phyloP scores from a whole-genome alignment of 2,329 filamentous ascomycete genomes.

The Penicillium polonicum region DNA sequence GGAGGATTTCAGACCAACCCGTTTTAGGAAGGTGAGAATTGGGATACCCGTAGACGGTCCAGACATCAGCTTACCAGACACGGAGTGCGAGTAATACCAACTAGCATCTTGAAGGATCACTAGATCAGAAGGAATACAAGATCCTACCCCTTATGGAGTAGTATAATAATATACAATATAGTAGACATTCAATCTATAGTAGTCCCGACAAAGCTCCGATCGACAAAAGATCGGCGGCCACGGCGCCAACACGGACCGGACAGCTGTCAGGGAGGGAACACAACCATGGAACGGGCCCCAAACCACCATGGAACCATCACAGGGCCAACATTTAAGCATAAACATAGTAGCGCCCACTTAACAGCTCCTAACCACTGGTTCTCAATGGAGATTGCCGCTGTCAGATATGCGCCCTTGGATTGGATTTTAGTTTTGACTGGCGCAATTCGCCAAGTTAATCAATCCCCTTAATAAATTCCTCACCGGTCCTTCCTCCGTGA shows the following conservation, averaged over 20 bases:
- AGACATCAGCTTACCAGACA: neutral
- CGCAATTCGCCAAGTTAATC: neutral
- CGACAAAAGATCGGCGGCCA: constrained; percentile 18
- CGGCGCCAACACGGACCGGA: constrained; percentile 4
- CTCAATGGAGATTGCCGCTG: constrained; percentile 19
- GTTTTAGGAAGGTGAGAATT: neutral
- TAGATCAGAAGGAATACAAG: neutral
- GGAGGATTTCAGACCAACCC: constrained; percentile 4
- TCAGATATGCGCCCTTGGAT: constrained; percentile 10
- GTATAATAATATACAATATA: neutral
- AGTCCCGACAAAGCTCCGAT: constrained; percentile 10
- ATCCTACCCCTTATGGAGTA: neutral
- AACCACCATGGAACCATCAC: constrained; percentile 15
- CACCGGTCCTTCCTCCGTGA: neutral
- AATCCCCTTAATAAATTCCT: neutral
- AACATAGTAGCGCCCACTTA: constrained; percentile 21
- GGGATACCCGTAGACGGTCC: neutral
- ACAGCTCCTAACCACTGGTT: constrained; percentile 13
- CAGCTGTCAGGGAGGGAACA: constrained; percentile 8
- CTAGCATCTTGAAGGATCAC: neutral
- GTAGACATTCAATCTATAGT: neutral
- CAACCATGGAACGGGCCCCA: constrained; percentile 21
- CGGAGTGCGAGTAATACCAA: neutral
- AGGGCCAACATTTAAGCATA: constrained; percentile 24
- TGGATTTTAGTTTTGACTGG: neutral